Evolutionary conservation across 1,284 basidiomycete genomes (phyloP), one percentile per base, ranked within the genome.

Genomic region (Moesziomyces antarcticus): DNA sequence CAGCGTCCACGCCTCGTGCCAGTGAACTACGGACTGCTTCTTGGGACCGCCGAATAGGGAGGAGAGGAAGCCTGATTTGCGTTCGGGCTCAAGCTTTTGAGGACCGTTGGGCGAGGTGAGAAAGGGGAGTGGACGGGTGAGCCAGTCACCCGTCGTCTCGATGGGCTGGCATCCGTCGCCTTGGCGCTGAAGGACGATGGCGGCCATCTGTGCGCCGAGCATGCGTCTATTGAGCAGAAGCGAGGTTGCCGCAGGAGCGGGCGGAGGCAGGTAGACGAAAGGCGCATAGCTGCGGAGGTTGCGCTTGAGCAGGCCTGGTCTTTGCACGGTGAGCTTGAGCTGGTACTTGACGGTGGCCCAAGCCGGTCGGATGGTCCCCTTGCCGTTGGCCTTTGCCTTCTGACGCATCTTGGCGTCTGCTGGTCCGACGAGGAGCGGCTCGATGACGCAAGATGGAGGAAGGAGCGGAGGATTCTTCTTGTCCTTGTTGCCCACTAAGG

Each of bases 261-360:
- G 80, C n/a, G 80, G 61, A 1, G 80, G 79, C 13, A 82, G 55
- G 48, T 80, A 82, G 22, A 77, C 71, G 41, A 82, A 82, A 1
- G 80, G 80, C 9, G 76, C 75, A 41, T 79, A 73, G 61, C 79
- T 66, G 42, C 80, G 66, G 14, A 79, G 58, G 35, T 79, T 82
- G 27, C 68, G 61, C 33, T 69, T 70, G 42, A 82, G 73, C 9
- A 79, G 48, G 21, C 80, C 80, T 3, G 70, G 68, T 16, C 79
- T 56, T 42, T 78, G 75, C 8, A 82, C 74, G 11, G 77, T 82
- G 25, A 79, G 51, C 54, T 80, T 81, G 60, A 79, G 53, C 55
- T 81, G 77, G 64, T 80, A 82, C 43, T 79, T 81, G 54, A 81
- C 69, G 24, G 68, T 78, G 1, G 74, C 73, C 79, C 79, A 81